Evolutionary conservation across 2,329 filamentous ascomycete species (phyloP).

Genomic region (Scolecobasidium constrictum): DNA sequence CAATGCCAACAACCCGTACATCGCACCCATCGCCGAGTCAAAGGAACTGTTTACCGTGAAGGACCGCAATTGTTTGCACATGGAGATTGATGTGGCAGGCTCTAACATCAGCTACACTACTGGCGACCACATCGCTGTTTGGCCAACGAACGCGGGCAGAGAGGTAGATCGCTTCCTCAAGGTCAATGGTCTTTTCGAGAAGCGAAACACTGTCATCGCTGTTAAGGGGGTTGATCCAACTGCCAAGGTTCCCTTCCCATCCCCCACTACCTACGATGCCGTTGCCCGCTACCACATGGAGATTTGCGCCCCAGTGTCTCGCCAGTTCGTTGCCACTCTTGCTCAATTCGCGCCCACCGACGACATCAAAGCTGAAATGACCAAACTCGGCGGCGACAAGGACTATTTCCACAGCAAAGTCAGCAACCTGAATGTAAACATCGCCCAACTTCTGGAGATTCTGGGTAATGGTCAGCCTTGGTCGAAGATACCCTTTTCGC

Average conservation of each 20-base stretch:
- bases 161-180: slow-evolving; percentile 86
- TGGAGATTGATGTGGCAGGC: slow-evolving; percentile 84
- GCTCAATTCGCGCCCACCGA: slow-evolving; percentile 86
- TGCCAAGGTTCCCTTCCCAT: slow-evolving; percentile 94
- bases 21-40: slow-evolving; percentile 88
- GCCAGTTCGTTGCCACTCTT: slow-evolving; percentile 82
- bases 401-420: slow-evolving; percentile 90
- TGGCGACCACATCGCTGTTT: slow-evolving; percentile 92
- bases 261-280: slow-evolving; percentile 91
- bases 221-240: slow-evolving; percentile 91
- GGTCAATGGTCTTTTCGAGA: slow-evolving; percentile 62
- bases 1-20: slow-evolving; percentile 94
- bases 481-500: slow-evolving; percentile 80
- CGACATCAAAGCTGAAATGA: slow-evolving; percentile 74
- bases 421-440: slow-evolving; percentile 72
- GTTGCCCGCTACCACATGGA: slow-evolving; percentile 94
- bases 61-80: slow-evolving; percentile 88
- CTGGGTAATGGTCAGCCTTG: slow-evolving; percentile 67
- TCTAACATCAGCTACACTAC: slow-evolving; percentile 92
- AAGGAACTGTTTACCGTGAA: slow-evolving; percentile 80
- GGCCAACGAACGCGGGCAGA: slow-evolving; percentile 88
- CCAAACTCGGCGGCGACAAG: slow-evolving; percentile 81
- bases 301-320: slow-evolving; percentile 87
- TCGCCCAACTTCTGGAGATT: slow-evolving; percentile 69
- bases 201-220: slow-evolving; percentile 71